Base-by-base conservation (phyloP, 345 rosid species). In the Populus tremula region DNA sequence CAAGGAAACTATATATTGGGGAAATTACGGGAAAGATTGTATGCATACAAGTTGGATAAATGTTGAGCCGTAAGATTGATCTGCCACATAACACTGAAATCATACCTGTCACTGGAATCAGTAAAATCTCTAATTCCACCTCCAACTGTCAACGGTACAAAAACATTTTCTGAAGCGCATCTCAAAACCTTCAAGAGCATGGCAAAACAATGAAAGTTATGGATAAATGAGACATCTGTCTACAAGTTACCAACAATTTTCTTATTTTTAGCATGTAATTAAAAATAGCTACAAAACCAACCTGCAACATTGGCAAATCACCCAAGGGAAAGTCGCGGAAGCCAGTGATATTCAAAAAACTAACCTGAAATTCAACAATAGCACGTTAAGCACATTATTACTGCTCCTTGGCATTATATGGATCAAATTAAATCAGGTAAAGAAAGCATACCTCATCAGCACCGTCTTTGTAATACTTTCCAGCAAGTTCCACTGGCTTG, bases 121-220 rank as follows among this genome's bases (percentile, higher is more conserved):
- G 93, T 94, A 82, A 94, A 96, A 85, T 96, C 98, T 85, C 97
- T 87, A 70, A 96, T 91, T 75, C 99, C 98, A 86, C 99, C 99
- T 85, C 99, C 99, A 77, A 96, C 98, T 13, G 98, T 90, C 78
- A 96, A 85, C 16, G 99, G 99, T 50, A 94, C 99, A 89, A 96
- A 96, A 76, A 94, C 99, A 84, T 92, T 96, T 84, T 92, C 93
- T 63, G 97, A 96, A 53, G 99, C 85, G 81, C 72, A 65, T 86
- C 99, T 91, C 87, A 96, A 78, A n/a, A 96, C 97, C 98, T 94
- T 76, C 75, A 85, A 18, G 39, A 79, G 38, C 35, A 82, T 67
- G 80, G 38, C 45, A 75, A 78, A 75, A 54, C 33, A 35, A 71
- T 8, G 53, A 72, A 66, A 71, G 47, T 54, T 63, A 35, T n/a